Evolutionary conservation across 108 stramenopile genomes (phyloP), one percentile per base, ranked within the genome.

Genomic region (Parietichytrium sp.): DNA sequence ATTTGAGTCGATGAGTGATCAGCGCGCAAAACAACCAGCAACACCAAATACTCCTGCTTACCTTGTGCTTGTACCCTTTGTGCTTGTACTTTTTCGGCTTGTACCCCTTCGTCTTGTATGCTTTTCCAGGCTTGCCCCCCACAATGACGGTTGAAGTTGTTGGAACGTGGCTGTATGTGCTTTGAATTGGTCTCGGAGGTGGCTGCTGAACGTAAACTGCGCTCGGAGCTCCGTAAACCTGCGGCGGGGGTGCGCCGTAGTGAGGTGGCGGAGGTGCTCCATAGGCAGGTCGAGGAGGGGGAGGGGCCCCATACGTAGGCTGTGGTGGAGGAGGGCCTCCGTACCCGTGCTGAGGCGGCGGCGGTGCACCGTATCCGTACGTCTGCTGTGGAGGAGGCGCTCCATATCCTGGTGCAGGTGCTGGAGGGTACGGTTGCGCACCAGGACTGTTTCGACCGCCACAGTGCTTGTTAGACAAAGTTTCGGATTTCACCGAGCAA

Each of bases 51-150:
- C 38, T 72, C 20, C 54, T 54, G 20, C 25, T 54, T 7, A 23
- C 42, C 33, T 72, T 72, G 33, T 72, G 42, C 61, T 72, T 72
- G 61, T 72, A 72, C 3, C 15, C 61, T 42, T 72, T 72, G 61
- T 72, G 61, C 61, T 72, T 72, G 61, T 72, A 72, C 3, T 42
- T 42, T 25, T 72, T 72, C 38, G 36, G 10, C 61, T 72, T 72
- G 20, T 72, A 72, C 2, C 16, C 15, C 61, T 72, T 50, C 18
- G 16, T 50, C 49, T 50, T 50, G 49, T 50, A 50, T 18, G 49
- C 49, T n/a, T 50, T 16, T 50, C 18, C n/a, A n/a, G n/a, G n/a
- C n/a, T n/a, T n/a, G n/a, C n/a, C n/a, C n/a, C n/a, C n/a, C n/a
- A n/a, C n/a, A n/a, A n/a, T n/a, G n/a, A n/a, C n/a, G n/a, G n/a